A percentile compares a stretch with the other conserved stretches of the same genome.
phyloP scores from a whole-genome alignment of 257 asterid species.

The Przewalskia tangutica region DNA sequence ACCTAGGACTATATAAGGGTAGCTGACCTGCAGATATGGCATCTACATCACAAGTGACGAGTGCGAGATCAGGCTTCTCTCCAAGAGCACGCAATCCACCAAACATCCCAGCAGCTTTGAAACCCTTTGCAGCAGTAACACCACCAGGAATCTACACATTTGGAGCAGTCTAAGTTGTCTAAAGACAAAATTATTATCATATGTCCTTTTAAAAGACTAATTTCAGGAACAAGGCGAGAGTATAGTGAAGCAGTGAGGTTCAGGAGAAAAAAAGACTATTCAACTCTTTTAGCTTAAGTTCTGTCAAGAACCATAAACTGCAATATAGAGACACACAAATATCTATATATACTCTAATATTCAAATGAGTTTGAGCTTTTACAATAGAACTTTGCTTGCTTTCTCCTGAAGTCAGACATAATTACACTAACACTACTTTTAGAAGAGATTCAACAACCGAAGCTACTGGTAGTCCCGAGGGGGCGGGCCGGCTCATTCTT shows the following conservation, averaged over 20 bases:
- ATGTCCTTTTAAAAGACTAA: background rate
- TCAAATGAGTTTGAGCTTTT: background rate
- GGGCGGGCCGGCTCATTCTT: too few species aligned
- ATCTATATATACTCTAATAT: background rate
- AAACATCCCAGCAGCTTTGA: slow-evolving; percentile 93
- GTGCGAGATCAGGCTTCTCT: slow-evolving; percentile 96
- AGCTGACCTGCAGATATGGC: slow-evolving; percentile 77
- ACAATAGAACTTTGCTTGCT: background rate
- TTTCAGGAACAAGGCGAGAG: background rate
- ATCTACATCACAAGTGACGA: slow-evolving; percentile 80
- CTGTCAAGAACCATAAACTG: background rate
- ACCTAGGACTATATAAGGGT: background rate
- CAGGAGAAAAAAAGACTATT: background rate
- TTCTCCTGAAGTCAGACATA: background rate
- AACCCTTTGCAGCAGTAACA: slow-evolving; percentile 90
- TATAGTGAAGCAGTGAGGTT: background rate
- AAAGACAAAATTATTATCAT: background rate
- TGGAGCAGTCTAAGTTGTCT: slow-evolving; percentile 12
- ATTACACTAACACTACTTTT: background rate
- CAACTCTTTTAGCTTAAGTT: background rate
- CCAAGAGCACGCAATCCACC: slow-evolving; percentile 96
- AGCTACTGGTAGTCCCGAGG: too few species aligned
- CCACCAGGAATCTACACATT: slow-evolving; percentile 78
- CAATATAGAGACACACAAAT: background rate
- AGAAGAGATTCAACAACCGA: too few species aligned